phyloP scores from a whole-genome alignment of 345 rosid genomes.

The Corchorus capsularis region DNA sequence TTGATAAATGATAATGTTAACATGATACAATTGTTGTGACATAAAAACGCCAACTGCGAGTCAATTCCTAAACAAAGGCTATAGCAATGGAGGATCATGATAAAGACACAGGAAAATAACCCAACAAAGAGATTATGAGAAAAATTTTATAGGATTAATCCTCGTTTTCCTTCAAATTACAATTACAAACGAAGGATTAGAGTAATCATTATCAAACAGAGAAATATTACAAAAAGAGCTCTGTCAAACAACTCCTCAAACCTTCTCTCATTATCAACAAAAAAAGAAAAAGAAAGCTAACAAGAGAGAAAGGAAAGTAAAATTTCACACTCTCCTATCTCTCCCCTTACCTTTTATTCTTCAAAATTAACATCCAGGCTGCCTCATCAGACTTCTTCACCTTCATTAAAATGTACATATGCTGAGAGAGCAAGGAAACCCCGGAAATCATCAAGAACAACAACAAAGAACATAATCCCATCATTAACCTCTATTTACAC shows the following conservation, averaged over 20 bases:
- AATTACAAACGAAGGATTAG: background rate
- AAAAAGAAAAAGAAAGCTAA: background rate
- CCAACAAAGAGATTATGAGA: background rate
- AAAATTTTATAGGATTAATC: background rate
- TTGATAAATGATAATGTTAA: no score
- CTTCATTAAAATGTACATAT: constrained; percentile 27
- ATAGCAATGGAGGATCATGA: no score
- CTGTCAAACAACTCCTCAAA: background rate
- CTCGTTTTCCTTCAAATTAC: constrained; percentile 16
- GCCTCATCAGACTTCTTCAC: constrained; percentile 4
- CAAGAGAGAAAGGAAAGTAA: background rate
- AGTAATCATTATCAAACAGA: background rate
- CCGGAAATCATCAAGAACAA: constrained; percentile 4
- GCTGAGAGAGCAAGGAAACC: background rate
- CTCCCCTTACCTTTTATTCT: constrained; percentile 23
- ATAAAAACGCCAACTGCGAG: no score
- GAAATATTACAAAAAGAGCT: background rate
- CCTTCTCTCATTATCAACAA: constrained; percentile 9
- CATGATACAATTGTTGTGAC: no score
- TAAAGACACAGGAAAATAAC: background rate
- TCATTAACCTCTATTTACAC: constrained; percentile 29
- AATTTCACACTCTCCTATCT: background rate
- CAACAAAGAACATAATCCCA: background rate
- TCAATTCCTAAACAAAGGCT: no score
- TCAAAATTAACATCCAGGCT: constrained; percentile 24